Evolutionary conservation across 164 flowering plant genomes (phyloP).

Genomic region (Macadamia tetraphylla): DNA sequence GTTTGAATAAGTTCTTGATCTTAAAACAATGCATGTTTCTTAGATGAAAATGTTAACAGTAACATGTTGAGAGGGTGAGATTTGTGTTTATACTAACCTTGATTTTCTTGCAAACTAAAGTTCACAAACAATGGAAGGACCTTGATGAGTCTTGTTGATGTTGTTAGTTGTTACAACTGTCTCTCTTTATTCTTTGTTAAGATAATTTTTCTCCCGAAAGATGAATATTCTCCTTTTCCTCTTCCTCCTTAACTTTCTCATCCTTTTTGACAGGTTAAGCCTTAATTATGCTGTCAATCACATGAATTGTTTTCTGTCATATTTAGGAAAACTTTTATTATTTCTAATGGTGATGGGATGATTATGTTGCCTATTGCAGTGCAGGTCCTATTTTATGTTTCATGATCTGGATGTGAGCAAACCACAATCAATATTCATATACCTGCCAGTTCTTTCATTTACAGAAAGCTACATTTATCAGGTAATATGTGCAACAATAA

Average conservation of each 20-base stretch:
- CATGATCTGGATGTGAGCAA: constrained; percentile 70
- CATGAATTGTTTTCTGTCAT: neutral
- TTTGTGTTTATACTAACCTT: neutral
- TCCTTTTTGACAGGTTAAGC: neutral
- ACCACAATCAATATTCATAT: constrained; percentile 61
- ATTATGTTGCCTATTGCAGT: constrained; percentile 40
- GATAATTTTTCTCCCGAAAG: too few relatives aligned
- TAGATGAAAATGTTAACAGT: too few relatives aligned
- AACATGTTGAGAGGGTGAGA: neutral
- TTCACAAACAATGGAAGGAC: neutral
- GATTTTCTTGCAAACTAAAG: neutral
- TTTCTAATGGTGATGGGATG: neutral
- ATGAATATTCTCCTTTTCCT: too few relatives aligned
- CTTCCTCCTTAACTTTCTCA: neutral
- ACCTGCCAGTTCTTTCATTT: constrained; percentile 79
- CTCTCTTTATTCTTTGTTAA: too few relatives aligned
- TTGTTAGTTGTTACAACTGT: too few relatives aligned
- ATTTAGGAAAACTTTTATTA: neutral
- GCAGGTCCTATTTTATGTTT: constrained; percentile 96
- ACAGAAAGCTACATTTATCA: constrained; percentile 91
- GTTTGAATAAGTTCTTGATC: too few relatives aligned
- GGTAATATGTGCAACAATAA: constrained; percentile 29
- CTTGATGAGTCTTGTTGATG: neutral
- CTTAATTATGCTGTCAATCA: neutral
- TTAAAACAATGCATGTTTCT: too few relatives aligned